Evolutionary conservation across 1,284 basidiomycete genomes (phyloP).

Genomic region (Microbotryum lychnidis-dioicae): DNA sequence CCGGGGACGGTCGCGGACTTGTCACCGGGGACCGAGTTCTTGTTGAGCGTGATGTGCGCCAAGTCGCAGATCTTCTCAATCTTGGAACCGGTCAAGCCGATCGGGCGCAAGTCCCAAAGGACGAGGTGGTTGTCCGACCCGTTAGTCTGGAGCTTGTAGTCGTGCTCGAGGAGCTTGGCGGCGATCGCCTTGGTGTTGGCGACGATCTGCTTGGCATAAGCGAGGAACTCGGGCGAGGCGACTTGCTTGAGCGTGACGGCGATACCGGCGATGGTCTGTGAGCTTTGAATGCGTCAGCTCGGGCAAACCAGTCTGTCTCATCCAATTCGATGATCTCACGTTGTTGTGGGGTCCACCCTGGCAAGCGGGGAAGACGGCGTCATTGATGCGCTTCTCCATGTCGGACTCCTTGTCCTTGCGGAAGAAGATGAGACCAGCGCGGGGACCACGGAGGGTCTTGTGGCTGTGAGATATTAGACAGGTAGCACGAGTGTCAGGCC

Average conservation of each 20-base stretch:
- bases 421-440: conserved; percentile 99
- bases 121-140: conserved; percentile 98
- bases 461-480: conserved; percentile 52
- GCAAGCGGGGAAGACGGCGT: conserved; percentile 99
- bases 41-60: conserved; percentile 69
- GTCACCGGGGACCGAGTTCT: conserved; percentile 92
- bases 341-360: conserved; percentile 99
- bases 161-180: conserved; percentile 56
- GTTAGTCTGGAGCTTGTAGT: conserved; percentile 90
- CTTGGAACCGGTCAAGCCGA: conserved; percentile 93
- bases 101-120: conserved; percentile 93
- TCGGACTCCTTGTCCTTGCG: conserved; percentile 80
- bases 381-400: conserved; percentile 91
- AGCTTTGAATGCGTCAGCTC: background rate
- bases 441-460: conserved; percentile 97
- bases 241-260: conserved; percentile 94
- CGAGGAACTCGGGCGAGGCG: conserved; percentile 79
- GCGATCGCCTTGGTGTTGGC: conserved; percentile 65
- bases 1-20: conserved; percentile 91
- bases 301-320: background rate
- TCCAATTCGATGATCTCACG: conserved; percentile 45
- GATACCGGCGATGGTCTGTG: conserved; percentile 84
- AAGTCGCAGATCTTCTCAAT: conserved; percentile 98
- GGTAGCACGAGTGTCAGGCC: background rate
- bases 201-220: conserved; percentile 91